Evolutionary conservation across 805 yeast species (phyloP), one percentile per base, ranked within the genome.

Genomic region (Saccharomycopsis javanensis): DNA sequence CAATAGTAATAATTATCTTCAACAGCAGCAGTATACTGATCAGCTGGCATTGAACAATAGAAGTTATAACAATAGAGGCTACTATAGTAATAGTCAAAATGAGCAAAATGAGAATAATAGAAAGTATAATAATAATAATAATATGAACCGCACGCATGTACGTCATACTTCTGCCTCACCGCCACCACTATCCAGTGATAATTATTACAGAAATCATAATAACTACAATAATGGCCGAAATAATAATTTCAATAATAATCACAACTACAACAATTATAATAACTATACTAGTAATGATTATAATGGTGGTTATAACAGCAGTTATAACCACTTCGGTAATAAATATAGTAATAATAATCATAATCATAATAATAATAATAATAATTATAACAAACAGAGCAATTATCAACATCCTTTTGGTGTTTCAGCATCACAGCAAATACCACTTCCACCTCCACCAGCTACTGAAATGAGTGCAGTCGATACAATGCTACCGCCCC

Each of bases 81-180:
- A 42, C 38, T 28, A 23, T 37, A 15, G 6, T 20, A 31, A 37
- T 31, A 61, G 61, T 45, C 81, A 79, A 53, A 64, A 69, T 50
- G 82, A 79, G 61, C 73, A 80, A 76, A 67, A 69, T 55, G 81
- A 75, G 54, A 66, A 78, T 55, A 71, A 72, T 55, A 75, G 75
- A 23, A 34, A n/a, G 4, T 38, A 13, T 11, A 18, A 28, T 11
- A 30, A 18, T 18, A 28, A 54, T 37, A 30, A 18, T 18, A 28
- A 54, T 37, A 33, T 54, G 53, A 52, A 52, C 46, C 55, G 55
- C 50, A 10, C 23, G 11, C 10, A 20, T 15, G 25, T 20, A 28
- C 48, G 48, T 7, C 28, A 42, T n/a, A 20, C 48, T 42, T 42
- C 48, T 10, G 48, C 48, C 7, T 42, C 48, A 3, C 48, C 48